These are phyloP conservation scores for Lactarius hengduanensis DNA, from an alignment of 768 basidiomycete genomes.

Conservation along the genomic window DNA sequence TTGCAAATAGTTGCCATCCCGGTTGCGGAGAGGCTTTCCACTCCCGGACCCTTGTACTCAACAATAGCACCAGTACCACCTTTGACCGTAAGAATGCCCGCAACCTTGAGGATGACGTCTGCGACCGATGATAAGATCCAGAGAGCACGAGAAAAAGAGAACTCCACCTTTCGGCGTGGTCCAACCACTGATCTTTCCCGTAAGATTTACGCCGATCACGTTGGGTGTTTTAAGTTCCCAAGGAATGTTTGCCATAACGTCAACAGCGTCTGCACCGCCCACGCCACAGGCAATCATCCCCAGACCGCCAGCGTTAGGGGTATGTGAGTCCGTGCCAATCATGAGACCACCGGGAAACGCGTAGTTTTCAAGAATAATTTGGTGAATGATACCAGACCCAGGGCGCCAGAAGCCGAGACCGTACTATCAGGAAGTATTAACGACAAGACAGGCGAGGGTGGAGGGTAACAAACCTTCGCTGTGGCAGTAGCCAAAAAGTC, in stretches of 20 bases:
- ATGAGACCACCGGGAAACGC: conserved; percentile 99
- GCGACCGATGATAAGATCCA: conserved; percentile 21
- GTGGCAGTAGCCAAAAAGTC: conserved; percentile 98
- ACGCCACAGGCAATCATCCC: conserved; percentile 99
- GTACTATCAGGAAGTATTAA: conserved; percentile 51
- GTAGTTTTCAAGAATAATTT: conserved; percentile 99
- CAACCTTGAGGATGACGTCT: conserved; percentile 99
- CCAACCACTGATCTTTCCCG: conserved; percentile 95
- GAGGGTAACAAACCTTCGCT: conserved; percentile 61
- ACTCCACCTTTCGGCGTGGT: conserved; percentile 89
- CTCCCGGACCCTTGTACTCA: conserved; percentile 93
- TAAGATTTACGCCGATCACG: conserved; percentile 96
- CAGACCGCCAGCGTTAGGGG: conserved; percentile 98
- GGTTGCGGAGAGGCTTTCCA: conserved; percentile 94
- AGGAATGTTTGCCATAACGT: conserved; percentile 96
- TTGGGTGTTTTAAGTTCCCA: conserved; percentile 99
- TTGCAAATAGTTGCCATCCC: conserved; percentile 99
- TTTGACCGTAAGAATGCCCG: conserved; percentile 98
- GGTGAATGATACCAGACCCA: conserved; percentile 98
- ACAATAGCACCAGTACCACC: conserved; percentile 99
- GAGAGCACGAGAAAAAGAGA: background rate
- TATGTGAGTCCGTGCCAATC: conserved; percentile 99
- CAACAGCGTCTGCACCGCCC: conserved; percentile 98
- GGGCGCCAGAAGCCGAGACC: conserved; percentile 99
- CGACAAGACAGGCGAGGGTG: conserved; percentile 3